These are phyloP conservation scores for Yamadazyma nakazawae DNA, from an alignment of 805 yeast species.

Conservation along the genomic window DNA sequence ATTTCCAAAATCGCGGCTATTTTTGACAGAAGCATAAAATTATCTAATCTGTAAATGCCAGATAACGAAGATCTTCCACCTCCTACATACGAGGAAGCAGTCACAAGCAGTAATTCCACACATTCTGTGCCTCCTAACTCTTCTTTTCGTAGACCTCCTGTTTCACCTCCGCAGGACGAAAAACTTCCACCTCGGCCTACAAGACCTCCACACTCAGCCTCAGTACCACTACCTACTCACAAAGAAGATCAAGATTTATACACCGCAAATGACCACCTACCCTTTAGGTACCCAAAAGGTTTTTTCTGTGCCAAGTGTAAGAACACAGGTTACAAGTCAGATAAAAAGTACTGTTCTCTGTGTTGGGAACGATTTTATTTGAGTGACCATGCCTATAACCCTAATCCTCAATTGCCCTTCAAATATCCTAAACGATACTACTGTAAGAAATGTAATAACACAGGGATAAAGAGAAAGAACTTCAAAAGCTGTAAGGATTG, in stretches of 20 bases:
- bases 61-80: slow-evolving; percentile 22
- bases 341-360: slow-evolving; percentile 59
- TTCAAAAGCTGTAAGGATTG: slow-evolving; percentile 69
- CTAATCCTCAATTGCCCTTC: slow-evolving; percentile 57
- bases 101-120: slow-evolving; percentile 10
- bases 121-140: slow-evolving; percentile 4
- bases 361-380: slow-evolving; percentile 62
- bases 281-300: slow-evolving; percentile 30
- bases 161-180: background rate
- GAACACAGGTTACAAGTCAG: slow-evolving; percentile 67
- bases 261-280: slow-evolving; percentile 17
- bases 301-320: slow-evolving; percentile 55
- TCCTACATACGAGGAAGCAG: slow-evolving; percentile 49
- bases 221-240: background rate
- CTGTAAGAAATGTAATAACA: slow-evolving; percentile 71
- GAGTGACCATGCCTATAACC: slow-evolving; percentile 37
- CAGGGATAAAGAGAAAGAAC: slow-evolving; percentile 62
- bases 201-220: slow-evolving; percentile 6
- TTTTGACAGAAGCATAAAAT: too few species aligned
- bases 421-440: slow-evolving; percentile 57
- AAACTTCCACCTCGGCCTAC: slow-evolving; percentile 13
- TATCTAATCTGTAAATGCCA: background rate
- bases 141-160: background rate
- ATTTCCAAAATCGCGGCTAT: background rate
- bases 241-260: slow-evolving; percentile 7